Evolutionary conservation across 139 green algal species (phyloP), one percentile per base, ranked within the genome.

Genomic region (Pseudopediastrum boryanum): DNA sequence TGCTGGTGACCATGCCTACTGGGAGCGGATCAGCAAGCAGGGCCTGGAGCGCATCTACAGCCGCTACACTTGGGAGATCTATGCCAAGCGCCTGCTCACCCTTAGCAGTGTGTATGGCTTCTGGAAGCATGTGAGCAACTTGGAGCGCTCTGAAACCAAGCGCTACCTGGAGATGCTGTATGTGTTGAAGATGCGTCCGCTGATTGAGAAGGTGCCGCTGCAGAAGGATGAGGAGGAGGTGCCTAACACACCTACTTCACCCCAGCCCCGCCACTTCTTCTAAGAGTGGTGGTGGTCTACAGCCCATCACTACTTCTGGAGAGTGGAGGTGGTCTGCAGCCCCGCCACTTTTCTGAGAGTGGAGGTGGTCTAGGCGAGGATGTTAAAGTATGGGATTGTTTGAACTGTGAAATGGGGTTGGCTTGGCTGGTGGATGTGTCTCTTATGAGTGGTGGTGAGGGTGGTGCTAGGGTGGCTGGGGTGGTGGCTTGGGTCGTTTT

Each of bases 111-210:
- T 97, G 23, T 96, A 96, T 79, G 81, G 84, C 36, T 88, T 88
- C 52, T 90, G 85, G 83, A 77, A 77, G 51, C 63, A 63, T 27
- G 50, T 78, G n/a, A 89, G 83, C 69, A 85, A 87, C 43, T 83
- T 97, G 71, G 92, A 95, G 52, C 69, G 88, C 4, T 50, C 71
- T 9, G 91, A 95, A 81, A 90, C 87, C 33, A 86, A 88, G 79
- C 83, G 87, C 16, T 95, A 93, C 84, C 77, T 93, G 69, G 75
- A 96, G 78, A 93, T 91, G 87, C 88, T 96, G 33, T 96, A 96
- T 83, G 87, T 88, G 39, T 83, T 95, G 33, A 83, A 84, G 59
- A 73, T 94, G 78, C 69, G 90, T 19, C 71, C 54, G 7, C 71
- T 89, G 19, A 80, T 92, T 43, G 73, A 75, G 35, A 72, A 81